phyloP scores from a whole-genome alignment of 164 flowering plant species.

The Saururus chinensis region DNA sequence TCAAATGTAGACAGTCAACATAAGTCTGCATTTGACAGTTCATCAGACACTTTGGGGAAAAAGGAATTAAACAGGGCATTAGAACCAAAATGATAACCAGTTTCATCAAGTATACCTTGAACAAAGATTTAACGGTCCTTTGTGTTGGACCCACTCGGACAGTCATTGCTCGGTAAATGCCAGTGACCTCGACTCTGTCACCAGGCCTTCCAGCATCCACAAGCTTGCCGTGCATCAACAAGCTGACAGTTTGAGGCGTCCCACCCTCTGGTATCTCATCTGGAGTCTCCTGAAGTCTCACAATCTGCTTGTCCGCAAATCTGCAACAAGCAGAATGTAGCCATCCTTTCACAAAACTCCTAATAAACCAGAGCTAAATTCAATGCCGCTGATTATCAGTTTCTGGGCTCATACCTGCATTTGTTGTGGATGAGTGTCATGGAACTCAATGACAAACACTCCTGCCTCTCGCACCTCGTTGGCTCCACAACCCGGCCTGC shows the following conservation, averaged over 20 bases:
- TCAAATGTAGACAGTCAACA: constrained; percentile 89
- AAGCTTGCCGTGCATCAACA: constrained; percentile 92
- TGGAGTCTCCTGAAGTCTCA: constrained; percentile 96
- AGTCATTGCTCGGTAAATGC: constrained; percentile 98
- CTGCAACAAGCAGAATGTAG: constrained; percentile 16
- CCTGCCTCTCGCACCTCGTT: constrained; percentile 49
- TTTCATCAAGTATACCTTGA: constrained; percentile 38
- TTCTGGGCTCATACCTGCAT: constrained; percentile 52
- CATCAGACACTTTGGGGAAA: not conserved
- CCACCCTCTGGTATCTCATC: constrained; percentile 99
- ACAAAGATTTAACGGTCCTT: constrained; percentile 88
- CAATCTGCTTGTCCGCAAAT: constrained; percentile 93
- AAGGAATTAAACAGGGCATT: not conserved
- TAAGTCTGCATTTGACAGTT: constrained; percentile 53
- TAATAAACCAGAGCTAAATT: not conserved
- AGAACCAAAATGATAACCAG: not conserved
- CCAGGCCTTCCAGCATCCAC: constrained; percentile 97
- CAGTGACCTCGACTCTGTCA: constrained; percentile 97
- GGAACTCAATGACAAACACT: constrained; percentile 73
- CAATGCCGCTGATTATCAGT: not conserved
- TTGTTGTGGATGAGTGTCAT: constrained; percentile 88
- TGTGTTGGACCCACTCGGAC: constrained; percentile 89
- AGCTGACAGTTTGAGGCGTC: constrained; percentile 96
- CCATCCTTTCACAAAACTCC: not conserved
- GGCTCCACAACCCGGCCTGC: constrained; percentile 85